Evolutionary conservation across 2,329 filamentous ascomycete species (phyloP).

Genomic region (Macrophomina pseudophaseolina): DNA sequence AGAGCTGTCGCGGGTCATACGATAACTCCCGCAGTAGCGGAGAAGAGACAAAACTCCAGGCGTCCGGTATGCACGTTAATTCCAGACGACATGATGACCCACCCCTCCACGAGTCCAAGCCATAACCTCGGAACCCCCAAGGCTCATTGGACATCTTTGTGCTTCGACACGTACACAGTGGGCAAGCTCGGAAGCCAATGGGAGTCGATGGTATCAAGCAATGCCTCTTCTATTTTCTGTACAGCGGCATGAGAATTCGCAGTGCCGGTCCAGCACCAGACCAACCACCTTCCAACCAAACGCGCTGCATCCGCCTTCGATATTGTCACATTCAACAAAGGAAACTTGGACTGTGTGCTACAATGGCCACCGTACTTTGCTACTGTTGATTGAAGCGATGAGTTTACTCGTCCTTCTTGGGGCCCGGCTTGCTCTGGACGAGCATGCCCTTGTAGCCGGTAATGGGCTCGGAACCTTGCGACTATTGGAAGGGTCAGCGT

Average conservation of each 20-base stretch:
- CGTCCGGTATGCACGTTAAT: neutral
- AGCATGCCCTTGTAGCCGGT: conserved; percentile 48
- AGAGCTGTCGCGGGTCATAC: conserved; percentile 1
- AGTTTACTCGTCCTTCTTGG: conserved; percentile 19
- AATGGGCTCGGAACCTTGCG: conserved; percentile 45
- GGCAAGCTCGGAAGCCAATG: conserved; percentile 5
- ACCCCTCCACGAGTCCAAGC: neutral
- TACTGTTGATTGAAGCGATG: neutral
- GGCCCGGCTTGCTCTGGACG: conserved; percentile 44
- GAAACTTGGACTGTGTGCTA: conserved; percentile 17
- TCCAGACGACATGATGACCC: neutral
- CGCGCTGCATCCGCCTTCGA: conserved; percentile 29
- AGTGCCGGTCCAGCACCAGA: conserved; percentile 39
- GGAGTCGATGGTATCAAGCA: conserved; percentile 11
- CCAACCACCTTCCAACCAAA: conserved; percentile 44
- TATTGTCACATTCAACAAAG: conserved; percentile 23
- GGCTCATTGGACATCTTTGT: neutral
- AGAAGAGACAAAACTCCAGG: neutral
- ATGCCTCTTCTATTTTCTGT: conserved; percentile 29
- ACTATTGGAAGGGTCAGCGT: conserved; percentile 33
- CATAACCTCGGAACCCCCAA: neutral
- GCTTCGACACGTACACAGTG: neutral
- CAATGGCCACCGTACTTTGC: conserved; percentile 6
- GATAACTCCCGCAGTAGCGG: neutral
- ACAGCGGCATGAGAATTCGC: conserved; percentile 29